Evolutionary conservation across 257 asterid genomes (phyloP).

Genomic region (Capsicum chinense): DNA sequence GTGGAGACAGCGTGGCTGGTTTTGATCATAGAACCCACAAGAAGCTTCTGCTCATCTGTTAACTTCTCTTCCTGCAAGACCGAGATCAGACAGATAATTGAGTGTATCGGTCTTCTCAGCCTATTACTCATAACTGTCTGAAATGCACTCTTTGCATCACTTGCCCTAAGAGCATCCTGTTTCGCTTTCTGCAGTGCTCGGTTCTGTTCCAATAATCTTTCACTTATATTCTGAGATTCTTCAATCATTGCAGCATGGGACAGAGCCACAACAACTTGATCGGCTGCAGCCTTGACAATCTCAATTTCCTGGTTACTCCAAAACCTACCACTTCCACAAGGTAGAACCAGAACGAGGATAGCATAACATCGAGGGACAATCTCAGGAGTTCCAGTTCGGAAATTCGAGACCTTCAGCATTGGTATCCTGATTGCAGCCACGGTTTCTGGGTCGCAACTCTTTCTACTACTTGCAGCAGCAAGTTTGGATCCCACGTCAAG

Average conservation of each 20-base stretch:
- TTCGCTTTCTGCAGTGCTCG: conserved; percentile 76
- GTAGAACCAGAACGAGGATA: conserved; percentile 83
- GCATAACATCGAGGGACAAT: conserved; percentile 84
- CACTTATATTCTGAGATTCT: conserved; percentile 84
- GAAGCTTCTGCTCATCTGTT: conserved; percentile 62
- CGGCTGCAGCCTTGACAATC: conserved; percentile 82
- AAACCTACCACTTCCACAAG: conserved; percentile 59
- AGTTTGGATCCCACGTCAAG: conserved; percentile 69
- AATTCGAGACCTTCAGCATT: conserved; percentile 82
- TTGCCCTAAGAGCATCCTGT: conserved; percentile 84
- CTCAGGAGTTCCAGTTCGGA: conserved; percentile 88
- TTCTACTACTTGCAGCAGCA: conserved; percentile 73
- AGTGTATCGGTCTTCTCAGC: conserved; percentile 90
- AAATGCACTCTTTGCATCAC: conserved; percentile 79
- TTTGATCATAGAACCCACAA: conserved; percentile 71
- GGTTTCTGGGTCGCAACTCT: conserved; percentile 59
- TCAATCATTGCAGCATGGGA: conserved; percentile 96
- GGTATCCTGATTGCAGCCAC: conserved; percentile 98
- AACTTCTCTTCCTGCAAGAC: conserved; percentile 70
- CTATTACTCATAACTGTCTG: conserved; percentile 87
- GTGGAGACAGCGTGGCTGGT: conserved; percentile 75
- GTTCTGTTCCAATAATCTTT: conserved; percentile 74
- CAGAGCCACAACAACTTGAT: conserved; percentile 94
- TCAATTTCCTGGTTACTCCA: conserved; percentile 84
- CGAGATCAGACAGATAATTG: conserved; percentile 77